These are phyloP conservation scores for Beauveria sp. DNA, from an alignment of 2,329 filamentous ascomycete species.

Conservation along the genomic window DNA sequence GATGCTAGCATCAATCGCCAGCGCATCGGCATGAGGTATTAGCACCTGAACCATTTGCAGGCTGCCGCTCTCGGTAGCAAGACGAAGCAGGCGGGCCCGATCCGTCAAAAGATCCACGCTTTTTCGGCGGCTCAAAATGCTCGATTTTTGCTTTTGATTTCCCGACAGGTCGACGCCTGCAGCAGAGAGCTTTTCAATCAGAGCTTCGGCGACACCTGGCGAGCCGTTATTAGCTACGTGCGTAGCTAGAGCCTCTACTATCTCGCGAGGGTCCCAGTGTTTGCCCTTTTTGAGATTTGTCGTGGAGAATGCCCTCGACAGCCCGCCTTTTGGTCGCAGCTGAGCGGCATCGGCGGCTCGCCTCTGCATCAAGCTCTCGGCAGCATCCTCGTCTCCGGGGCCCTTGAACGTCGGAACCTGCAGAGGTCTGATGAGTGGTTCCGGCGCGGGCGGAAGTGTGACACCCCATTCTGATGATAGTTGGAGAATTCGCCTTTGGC, in stretches of 20 bases:
- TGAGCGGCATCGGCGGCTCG: conserved; percentile 30
- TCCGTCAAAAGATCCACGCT: conserved; percentile 42
- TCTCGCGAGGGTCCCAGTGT: conserved; percentile 43
- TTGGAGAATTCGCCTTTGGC: conserved; percentile 40
- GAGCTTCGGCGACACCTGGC: conserved; percentile 47
- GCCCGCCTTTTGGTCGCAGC: conserved; percentile 30
- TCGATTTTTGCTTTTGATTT: conserved; percentile 38
- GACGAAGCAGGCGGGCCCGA: conserved; percentile 42
- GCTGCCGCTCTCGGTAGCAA: conserved; percentile 43
- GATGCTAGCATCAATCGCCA: conserved; percentile 42
- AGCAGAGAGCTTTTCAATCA: conserved; percentile 41
- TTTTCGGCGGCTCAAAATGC: conserved; percentile 39
- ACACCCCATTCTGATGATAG: conserved; percentile 46
- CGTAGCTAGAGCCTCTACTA: conserved; percentile 42
- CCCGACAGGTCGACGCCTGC: conserved; percentile 46
- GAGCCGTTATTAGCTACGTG: conserved; percentile 43
- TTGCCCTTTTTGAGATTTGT: conserved; percentile 38
- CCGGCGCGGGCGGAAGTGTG: conserved; percentile 30
- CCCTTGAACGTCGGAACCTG: conserved; percentile 36
- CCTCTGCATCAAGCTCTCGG: conserved; percentile 47
- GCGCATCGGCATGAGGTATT: conserved; percentile 43
- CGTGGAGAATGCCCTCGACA: conserved; percentile 32
- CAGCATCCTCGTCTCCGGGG: conserved; percentile 41
- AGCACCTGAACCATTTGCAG: conserved; percentile 47
- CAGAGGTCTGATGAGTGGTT: conserved; percentile 34